These are phyloP conservation scores for Corymbia calophylla DNA, from an alignment of 441 rosid genomes.

Conservation along the genomic window DNA sequence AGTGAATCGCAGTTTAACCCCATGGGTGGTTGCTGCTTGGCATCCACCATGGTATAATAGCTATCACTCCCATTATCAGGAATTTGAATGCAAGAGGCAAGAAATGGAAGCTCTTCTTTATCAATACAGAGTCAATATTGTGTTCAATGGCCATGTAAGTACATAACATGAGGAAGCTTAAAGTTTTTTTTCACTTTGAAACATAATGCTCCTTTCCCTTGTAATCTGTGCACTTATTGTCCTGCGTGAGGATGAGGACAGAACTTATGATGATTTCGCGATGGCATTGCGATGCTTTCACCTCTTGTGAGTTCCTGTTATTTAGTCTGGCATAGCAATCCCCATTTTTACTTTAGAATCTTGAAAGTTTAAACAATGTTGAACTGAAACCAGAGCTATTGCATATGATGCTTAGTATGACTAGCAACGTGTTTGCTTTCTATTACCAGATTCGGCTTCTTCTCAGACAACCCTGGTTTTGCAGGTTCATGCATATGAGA, in stretches of 20 bases:
- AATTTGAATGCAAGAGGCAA: conserved; percentile 52
- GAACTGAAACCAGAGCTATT: background rate
- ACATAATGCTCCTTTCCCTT: background rate
- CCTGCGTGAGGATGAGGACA: background rate
- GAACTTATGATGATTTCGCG: background rate
- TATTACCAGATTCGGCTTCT: background rate
- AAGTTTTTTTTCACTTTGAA: background rate
- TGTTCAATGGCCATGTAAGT: conserved; percentile 55
- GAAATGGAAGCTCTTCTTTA: conserved; percentile 48
- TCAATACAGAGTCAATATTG: conserved; percentile 40
- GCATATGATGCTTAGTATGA: background rate
- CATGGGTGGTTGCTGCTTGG: conserved; percentile 58
- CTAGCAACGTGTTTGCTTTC: background rate
- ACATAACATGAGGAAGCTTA: background rate
- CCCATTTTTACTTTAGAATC: background rate
- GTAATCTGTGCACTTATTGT: background rate
- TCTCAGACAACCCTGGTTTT: background rate
- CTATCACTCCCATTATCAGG: conserved; percentile 46
- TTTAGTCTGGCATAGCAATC: background rate
- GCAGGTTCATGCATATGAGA: conserved; percentile 63
- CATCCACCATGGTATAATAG: conserved; percentile 58
- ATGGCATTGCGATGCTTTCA: background rate
- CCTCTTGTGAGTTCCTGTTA: background rate
- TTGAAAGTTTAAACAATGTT: background rate
- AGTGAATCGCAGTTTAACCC: conserved; percentile 39